phyloP scores from a whole-genome alignment of 805 yeast genomes.

The Spencermartinsiella europaea region DNA sequence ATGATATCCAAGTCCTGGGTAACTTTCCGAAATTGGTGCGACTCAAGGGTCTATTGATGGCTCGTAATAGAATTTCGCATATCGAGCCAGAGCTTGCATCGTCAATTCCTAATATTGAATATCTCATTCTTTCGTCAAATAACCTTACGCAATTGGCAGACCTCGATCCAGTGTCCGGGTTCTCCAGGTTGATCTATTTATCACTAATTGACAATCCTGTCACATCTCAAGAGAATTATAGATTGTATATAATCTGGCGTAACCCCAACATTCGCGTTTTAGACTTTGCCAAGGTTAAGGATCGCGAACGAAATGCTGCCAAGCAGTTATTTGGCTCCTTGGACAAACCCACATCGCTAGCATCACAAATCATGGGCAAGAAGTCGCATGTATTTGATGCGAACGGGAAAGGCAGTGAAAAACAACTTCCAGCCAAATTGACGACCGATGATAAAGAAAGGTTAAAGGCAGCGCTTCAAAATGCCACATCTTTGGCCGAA shows the following conservation, averaged over 20 bases:
- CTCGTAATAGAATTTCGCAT: constrained; percentile 52
- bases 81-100: constrained; percentile 36
- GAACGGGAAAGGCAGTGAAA: constrained; percentile 28
- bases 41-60: constrained; percentile 51
- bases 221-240: constrained; percentile 45
- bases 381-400: constrained; percentile 13
- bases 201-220: constrained; percentile 58
- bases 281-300: constrained; percentile 62
- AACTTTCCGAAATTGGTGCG: constrained; percentile 43
- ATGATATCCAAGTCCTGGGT: constrained; percentile 54
- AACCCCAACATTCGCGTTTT: constrained; percentile 59
- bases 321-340: constrained; percentile 38
- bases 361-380: constrained; percentile 26
- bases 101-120: constrained; percentile 43
- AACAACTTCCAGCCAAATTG: constrained; percentile 39
- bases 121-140: constrained; percentile 51
- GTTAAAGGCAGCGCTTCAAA: constrained; percentile 49
- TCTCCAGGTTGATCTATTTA: constrained; percentile 44
- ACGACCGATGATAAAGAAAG: constrained; percentile 48
- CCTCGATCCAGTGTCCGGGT: constrained; percentile 37
- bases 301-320: constrained; percentile 47
- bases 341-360: constrained; percentile 30
- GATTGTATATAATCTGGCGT: constrained; percentile 54
- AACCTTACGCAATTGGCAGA: constrained; percentile 42
- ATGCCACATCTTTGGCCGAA: constrained; percentile 68